A percentile compares a stretch with the other conserved stretches of the same genome.
These are phyloP conservation scores for Pseudonectria buxi DNA, from an alignment of 2,329 filamentous ascomycete genomes.

Conservation along the genomic window DNA sequence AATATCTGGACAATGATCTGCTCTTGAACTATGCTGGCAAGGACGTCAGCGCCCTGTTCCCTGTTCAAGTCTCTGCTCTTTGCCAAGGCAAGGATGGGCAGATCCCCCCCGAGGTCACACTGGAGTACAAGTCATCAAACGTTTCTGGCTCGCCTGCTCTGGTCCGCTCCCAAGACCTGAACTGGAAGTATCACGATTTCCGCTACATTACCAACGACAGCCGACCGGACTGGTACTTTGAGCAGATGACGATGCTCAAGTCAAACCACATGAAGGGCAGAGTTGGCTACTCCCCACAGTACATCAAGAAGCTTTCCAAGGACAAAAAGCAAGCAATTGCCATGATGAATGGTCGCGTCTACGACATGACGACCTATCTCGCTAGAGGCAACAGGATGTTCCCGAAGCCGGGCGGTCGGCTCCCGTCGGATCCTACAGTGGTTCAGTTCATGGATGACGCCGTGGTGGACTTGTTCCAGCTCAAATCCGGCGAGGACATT, in stretches of 20 bases:
- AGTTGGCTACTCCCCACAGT: constrained; percentile 74
- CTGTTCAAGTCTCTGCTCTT: constrained; percentile 86
- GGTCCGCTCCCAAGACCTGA: constrained; percentile 61
- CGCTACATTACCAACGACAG: constrained; percentile 74
- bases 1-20: constrained; percentile 48
- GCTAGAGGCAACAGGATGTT: constrained; percentile 63
- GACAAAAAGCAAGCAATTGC: constrained; percentile 62
- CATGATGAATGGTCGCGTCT: constrained; percentile 72
- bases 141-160: constrained; percentile 59
- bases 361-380: constrained; percentile 82
- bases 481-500: constrained; percentile 70
- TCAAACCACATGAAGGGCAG: constrained; percentile 78
- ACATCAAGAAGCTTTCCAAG: constrained; percentile 62
- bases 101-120: constrained; percentile 64
- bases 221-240: constrained; percentile 84
- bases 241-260: constrained; percentile 75
- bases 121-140: constrained; percentile 79
- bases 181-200: constrained; percentile 88
- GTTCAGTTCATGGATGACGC: constrained; percentile 74
- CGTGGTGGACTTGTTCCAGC: constrained; percentile 71
- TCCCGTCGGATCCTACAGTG: constrained; percentile 43
- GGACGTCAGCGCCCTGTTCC: constrained; percentile 86
- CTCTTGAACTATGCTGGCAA: constrained; percentile 77
- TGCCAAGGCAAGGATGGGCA: constrained; percentile 68
- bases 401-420: constrained; percentile 45